These are phyloP conservation scores for Dipteronia sinensis DNA, from an alignment of 345 rosid species.

Conservation along the genomic window DNA sequence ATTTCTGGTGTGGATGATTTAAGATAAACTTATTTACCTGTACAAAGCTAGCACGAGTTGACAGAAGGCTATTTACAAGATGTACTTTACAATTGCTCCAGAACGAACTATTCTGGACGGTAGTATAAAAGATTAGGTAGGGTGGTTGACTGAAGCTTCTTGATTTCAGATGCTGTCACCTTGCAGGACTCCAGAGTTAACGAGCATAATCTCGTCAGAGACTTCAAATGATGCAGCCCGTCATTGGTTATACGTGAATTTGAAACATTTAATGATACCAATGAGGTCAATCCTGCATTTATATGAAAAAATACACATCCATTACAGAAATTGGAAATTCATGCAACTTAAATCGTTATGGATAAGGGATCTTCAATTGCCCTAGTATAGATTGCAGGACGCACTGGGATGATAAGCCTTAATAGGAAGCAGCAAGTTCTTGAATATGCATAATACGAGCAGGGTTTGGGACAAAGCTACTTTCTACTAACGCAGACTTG, in stretches of 20 bases:
- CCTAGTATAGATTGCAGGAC: background rate
- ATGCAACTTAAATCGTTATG: background rate
- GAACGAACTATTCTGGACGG: constrained; percentile 42
- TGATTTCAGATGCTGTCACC: constrained; percentile 52
- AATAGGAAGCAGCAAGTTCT: background rate
- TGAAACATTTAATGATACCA: constrained; percentile 53
- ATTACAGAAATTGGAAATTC: background rate
- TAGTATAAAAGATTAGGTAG: constrained; percentile 53
- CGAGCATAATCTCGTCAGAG: constrained; percentile 47
- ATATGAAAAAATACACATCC: background rate
- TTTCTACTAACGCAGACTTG: background rate
- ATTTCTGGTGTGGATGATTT: background rate
- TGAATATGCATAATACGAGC: background rate
- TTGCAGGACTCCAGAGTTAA: constrained; percentile 54
- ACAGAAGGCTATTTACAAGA: constrained; percentile 16
- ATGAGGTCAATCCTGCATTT: constrained; percentile 51
- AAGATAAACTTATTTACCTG: background rate
- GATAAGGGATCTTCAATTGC: background rate
- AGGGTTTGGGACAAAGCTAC: background rate
- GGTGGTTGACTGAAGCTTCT: constrained; percentile 47
- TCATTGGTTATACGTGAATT: constrained; percentile 50
- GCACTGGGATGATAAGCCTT: background rate
- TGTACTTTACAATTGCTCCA: background rate
- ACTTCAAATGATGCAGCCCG: constrained; percentile 50
- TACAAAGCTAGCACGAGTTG: background rate